Percentiles rank a stretch among this genome's conserved stretches.
phyloP scores from a whole-genome alignment of 2,329 filamentous ascomycete species.

The Fusarium mundagurra region DNA sequence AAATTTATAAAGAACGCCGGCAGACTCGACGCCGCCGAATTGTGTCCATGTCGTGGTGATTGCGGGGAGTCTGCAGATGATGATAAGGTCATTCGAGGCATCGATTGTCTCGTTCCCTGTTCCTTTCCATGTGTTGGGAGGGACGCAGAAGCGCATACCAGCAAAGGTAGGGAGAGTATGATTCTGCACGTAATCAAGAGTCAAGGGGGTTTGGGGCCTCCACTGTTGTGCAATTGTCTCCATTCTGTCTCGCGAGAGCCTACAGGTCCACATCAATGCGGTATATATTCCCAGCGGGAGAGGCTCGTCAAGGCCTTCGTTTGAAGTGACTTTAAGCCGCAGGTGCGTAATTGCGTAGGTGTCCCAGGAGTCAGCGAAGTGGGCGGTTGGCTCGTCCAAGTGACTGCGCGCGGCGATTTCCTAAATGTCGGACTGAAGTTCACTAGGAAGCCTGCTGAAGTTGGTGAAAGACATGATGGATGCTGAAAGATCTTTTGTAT shows the following conservation, averaged over 20 bases:
- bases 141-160: neutral
- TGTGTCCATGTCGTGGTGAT: rapidly evolving
- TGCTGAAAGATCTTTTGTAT: neutral
- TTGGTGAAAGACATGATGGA: neutral
- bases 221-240: rapidly evolving
- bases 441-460: neutral
- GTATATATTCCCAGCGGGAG: neutral
- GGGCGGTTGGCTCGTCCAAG: neutral
- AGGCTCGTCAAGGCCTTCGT: neutral
- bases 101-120: neutral
- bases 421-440: neutral
- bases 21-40: neutral
- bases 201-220: neutral
- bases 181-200: neutral
- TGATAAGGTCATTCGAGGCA: neutral
- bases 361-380: neutral
- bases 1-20: neutral
- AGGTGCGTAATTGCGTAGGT: neutral
- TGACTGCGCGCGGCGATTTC: neutral
- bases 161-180: neutral
- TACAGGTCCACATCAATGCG: neutral
- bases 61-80: neutral
- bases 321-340: neutral
- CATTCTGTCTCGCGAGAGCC: rapidly evolving
- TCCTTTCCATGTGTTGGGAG: neutral